Evolutionary conservation across 73 alveolate species (phyloP).

Genomic region (Tetrahymena malaccensis): DNA sequence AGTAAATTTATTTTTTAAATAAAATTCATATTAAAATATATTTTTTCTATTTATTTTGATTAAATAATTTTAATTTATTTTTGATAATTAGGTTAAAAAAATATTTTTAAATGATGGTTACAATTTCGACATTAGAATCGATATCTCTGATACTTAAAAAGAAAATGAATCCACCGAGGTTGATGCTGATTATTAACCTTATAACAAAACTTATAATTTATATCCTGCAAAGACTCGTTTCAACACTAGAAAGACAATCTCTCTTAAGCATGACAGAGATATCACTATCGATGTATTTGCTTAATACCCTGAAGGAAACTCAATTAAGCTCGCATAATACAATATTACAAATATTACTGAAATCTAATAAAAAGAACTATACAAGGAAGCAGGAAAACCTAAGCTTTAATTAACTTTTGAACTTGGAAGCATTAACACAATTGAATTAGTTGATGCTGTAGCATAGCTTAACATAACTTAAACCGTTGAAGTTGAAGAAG

Average conservation of each 20-base stretch:
- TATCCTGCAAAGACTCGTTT: slow-evolving; percentile 10
- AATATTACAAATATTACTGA: slow-evolving; percentile 39
- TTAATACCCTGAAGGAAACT: slow-evolving; percentile 3
- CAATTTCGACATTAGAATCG: slow-evolving; percentile 5
- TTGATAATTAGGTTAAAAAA: background rate
- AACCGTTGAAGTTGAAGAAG: slow-evolving; percentile 11
- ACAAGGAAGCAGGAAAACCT: slow-evolving; percentile 21
- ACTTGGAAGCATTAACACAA: background rate
- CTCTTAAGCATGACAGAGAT: slow-evolving; percentile 29
- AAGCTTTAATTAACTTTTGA: slow-evolving; percentile 15
- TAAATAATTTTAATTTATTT: background rate
- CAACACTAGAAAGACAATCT: slow-evolving; percentile 18
- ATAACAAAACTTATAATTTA: slow-evolving; percentile 10
- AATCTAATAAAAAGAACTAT: background rate
- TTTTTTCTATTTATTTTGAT: background rate
- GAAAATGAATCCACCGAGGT: background rate
- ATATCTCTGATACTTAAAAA: background rate
- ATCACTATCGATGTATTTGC: slow-evolving; percentile 2
- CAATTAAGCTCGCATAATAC: background rate
- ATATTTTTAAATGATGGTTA: slow-evolving; percentile 24
- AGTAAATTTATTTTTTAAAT: slow-evolving; percentile 15
- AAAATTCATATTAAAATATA: background rate
- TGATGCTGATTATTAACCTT: slow-evolving; percentile 19
- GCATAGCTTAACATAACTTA: slow-evolving; percentile 3
- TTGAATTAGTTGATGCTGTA: background rate